Evolutionary conservation across 306 rosid species (phyloP).

Genomic region (Fragaria ananassa): DNA sequence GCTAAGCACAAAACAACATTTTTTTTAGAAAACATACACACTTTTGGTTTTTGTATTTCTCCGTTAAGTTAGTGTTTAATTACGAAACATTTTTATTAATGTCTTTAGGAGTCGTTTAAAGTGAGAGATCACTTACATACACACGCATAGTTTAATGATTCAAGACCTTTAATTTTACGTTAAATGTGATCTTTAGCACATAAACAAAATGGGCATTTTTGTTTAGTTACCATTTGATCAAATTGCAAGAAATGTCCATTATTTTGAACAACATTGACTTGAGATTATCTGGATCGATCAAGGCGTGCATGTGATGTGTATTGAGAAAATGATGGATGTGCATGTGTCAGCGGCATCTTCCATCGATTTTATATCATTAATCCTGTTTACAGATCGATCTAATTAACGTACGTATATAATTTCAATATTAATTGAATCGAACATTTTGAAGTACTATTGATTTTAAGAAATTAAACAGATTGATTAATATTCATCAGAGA

Average conservation of each 20-base stretch:
- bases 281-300: neutral
- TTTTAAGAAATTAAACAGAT: neutral
- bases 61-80: too few species aligned
- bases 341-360: constrained; percentile 12
- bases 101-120: too few species aligned
- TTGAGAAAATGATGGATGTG: neutral
- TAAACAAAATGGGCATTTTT: neutral
- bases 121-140: too few species aligned
- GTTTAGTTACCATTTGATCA: neutral
- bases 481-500: neutral
- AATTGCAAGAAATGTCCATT: neutral
- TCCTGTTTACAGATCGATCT: constrained; percentile 16
- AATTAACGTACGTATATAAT: neutral
- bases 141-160: too few species aligned
- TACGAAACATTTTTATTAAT: too few species aligned
- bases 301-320: constrained; percentile 14
- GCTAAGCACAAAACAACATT: neutral
- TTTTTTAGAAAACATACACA: too few species aligned
- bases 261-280: constrained; percentile 10
- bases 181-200: too few species aligned
- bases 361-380: neutral
- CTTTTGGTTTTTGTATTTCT: too few species aligned
- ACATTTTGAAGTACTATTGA: neutral
- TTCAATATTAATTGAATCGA: neutral
- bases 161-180: too few species aligned